A percentile compares a stretch with the other conserved stretches of the same genome.
Conservation (phyloP, 495 filamentous ascomycete genomes). For the Penicillium macrosclerotiorum region DNA sequence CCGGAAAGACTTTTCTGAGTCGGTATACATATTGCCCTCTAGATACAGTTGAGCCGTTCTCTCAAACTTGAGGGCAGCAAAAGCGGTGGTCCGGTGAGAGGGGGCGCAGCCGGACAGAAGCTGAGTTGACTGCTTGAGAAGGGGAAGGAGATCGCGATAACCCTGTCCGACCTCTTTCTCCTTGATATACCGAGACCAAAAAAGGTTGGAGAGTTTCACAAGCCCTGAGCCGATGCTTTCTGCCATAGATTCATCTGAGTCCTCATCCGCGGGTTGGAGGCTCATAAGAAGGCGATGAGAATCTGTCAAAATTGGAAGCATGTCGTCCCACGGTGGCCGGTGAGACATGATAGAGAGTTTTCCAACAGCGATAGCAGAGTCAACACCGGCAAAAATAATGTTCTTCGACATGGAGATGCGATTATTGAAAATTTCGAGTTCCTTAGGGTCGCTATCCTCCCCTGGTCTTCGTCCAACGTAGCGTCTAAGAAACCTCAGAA, state of each 20-base stretch:
- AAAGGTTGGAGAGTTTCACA: slow-evolving; percentile 71
- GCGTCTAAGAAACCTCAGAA: slow-evolving; percentile 44
- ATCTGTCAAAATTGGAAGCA: slow-evolving; percentile 36
- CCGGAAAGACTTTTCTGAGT: slow-evolving; percentile 40
- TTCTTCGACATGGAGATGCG: slow-evolving; percentile 32
- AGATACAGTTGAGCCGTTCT: slow-evolving; percentile 47
- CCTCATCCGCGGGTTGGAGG: slow-evolving; percentile 33
- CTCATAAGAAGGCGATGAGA: slow-evolving; percentile 36
- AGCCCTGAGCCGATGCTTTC: slow-evolving; percentile 29
- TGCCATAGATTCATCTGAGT: slow-evolving; percentile 11
- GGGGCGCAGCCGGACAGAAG: slow-evolving; percentile 38
- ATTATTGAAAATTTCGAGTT: slow-evolving; percentile 29
- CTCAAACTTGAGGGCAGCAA: slow-evolving; percentile 54
- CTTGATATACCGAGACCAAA: slow-evolving; percentile 64
- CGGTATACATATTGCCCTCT: slow-evolving; percentile 31
- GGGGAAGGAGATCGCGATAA: slow-evolving; percentile 34
- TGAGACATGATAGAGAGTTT: slow-evolving; percentile 41
- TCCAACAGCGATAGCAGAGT: slow-evolving; percentile 42
- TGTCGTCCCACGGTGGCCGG: slow-evolving; percentile 39
- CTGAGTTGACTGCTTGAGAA: slow-evolving; percentile 50
- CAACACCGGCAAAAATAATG: slow-evolving; percentile 41
- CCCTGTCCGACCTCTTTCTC: slow-evolving; percentile 41
- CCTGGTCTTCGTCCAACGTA: slow-evolving; percentile 40
- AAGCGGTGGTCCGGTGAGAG: slow-evolving; percentile 44
- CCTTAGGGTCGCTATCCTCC: slow-evolving; percentile 29